Evolutionary conservation across 306 rosid genomes (phyloP).

Genomic region (Dalbergia cochinchinensis): DNA sequence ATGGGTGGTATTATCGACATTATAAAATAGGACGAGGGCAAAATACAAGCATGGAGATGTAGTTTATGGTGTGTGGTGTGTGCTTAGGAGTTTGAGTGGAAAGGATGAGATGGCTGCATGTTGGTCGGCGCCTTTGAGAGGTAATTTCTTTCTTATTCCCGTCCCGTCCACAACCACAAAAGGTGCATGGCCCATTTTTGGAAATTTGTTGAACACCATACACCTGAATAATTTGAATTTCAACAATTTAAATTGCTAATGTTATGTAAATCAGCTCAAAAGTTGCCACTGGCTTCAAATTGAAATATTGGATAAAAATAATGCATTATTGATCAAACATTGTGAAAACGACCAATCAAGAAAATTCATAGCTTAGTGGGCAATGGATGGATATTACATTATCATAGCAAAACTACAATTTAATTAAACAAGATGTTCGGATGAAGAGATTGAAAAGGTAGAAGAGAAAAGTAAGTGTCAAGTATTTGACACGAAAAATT

Average conservation of each 20-base stretch:
- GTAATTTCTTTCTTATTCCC: conserved; percentile 55
- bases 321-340: conserved; percentile 5
- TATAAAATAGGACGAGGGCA: conserved; percentile 44
- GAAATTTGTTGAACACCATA: not conserved
- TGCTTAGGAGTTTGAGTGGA: conserved; percentile 49
- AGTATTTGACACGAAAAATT: no score
- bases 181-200: conserved; percentile 20
- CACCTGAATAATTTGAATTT: not conserved
- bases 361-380: not conserved
- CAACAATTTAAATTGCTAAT: not conserved
- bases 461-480: no score
- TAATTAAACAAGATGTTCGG: not conserved
- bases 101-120: conserved; percentile 72
- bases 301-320: not conserved
- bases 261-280: not conserved
- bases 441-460: not conserved
- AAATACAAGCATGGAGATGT: conserved; percentile 37
- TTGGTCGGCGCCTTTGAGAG: conserved; percentile 62
- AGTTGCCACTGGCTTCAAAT: not conserved
- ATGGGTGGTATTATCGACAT: conserved; percentile 53
- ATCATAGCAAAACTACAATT: not conserved
- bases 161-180: conserved; percentile 65
- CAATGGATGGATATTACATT: not conserved
- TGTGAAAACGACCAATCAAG: conserved; percentile 1
- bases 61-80: conserved; percentile 65